phyloP scores from a whole-genome alignment of 2,329 filamentous ascomycete genomes.

The Mycosphaerelloides madeirae region DNA sequence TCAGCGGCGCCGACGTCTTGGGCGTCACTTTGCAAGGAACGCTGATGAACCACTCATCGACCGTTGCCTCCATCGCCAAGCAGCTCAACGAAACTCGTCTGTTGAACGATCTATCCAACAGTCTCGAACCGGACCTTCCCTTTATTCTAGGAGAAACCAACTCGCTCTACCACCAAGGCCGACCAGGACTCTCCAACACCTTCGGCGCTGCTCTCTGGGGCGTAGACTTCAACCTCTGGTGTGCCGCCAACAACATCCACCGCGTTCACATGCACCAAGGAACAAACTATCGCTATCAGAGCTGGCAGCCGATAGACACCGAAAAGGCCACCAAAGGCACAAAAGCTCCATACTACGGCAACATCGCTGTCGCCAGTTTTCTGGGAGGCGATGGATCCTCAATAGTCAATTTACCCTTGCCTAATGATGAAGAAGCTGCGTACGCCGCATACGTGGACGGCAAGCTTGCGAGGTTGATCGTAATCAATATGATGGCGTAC shows the following conservation, averaged over 20 bases:
- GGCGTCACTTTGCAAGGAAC: constrained; percentile 60
- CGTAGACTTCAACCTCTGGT: constrained; percentile 58
- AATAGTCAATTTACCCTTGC: constrained; percentile 47
- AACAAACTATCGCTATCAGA: constrained; percentile 57
- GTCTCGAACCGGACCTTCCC: constrained; percentile 37
- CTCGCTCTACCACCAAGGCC: constrained; percentile 58
- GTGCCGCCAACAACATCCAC: constrained; percentile 52
- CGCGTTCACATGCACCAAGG: constrained; percentile 62
- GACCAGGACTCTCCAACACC: constrained; percentile 57
- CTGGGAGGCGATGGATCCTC: constrained; percentile 40
- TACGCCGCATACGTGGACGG: constrained; percentile 53
- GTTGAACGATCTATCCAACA: constrained; percentile 35
- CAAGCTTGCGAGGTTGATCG: constrained; percentile 45
- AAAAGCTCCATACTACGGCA: constrained; percentile 61
- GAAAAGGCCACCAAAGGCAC: constrained; percentile 50
- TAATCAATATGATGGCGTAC: constrained; percentile 57
- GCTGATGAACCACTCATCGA: constrained; percentile 59
- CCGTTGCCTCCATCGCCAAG: constrained; percentile 44
- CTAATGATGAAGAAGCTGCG: constrained; percentile 43
- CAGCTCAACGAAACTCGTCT: constrained; percentile 47
- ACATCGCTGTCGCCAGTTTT: constrained; percentile 55
- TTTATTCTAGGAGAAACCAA: constrained; percentile 60
- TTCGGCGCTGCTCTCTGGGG: constrained; percentile 64
- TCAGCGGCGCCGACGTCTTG: constrained; percentile 54
- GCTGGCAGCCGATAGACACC: constrained; percentile 58